Evolutionary conservation across 2,329 filamentous ascomycete species (phyloP).

Genomic region (Aureobasidium sp.): DNA sequence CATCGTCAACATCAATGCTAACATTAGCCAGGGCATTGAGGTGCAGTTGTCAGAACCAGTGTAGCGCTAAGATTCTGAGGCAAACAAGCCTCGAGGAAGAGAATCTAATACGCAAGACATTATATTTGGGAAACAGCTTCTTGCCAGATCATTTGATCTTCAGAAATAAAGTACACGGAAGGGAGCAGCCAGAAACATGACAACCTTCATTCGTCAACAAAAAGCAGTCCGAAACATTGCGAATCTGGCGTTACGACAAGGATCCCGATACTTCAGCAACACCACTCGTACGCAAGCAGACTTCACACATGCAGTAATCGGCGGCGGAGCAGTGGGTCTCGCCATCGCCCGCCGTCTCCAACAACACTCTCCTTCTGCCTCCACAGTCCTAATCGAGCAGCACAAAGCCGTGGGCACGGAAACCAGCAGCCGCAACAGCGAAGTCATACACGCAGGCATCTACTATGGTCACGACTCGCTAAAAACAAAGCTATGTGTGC

Average conservation of each 20-base stretch:
- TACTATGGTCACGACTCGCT: constrained; percentile 75
- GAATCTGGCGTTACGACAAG: not conserved
- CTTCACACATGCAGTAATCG: constrained; percentile 62
- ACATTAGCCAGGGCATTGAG: not conserved
- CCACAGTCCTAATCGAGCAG: constrained; percentile 74
- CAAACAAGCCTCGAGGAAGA: not conserved
- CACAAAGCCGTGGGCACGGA: constrained; percentile 72
- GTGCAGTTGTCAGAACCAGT: not conserved
- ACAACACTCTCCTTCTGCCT: constrained; percentile 32
- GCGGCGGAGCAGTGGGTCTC: constrained; percentile 70
- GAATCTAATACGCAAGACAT: not conserved
- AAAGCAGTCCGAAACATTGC: not conserved
- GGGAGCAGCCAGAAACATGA: not conserved
- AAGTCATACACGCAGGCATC: constrained; percentile 92
- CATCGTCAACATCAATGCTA: not conserved
- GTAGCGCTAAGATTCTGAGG: not conserved
- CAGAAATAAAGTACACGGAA: not conserved
- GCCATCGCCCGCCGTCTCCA: constrained; percentile 70
- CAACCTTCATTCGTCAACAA: not conserved
- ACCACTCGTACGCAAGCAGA: constrained; percentile 41
- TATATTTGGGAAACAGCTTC: not conserved
- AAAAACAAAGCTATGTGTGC: constrained; percentile 77
- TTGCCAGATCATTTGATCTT: not conserved
- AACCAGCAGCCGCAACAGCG: constrained; percentile 83
- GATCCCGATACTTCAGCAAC: constrained; percentile 36